Evolutionary conservation across 768 basidiomycete species (phyloP).

Genomic region (Tylopilus rubrobrunneus): DNA sequence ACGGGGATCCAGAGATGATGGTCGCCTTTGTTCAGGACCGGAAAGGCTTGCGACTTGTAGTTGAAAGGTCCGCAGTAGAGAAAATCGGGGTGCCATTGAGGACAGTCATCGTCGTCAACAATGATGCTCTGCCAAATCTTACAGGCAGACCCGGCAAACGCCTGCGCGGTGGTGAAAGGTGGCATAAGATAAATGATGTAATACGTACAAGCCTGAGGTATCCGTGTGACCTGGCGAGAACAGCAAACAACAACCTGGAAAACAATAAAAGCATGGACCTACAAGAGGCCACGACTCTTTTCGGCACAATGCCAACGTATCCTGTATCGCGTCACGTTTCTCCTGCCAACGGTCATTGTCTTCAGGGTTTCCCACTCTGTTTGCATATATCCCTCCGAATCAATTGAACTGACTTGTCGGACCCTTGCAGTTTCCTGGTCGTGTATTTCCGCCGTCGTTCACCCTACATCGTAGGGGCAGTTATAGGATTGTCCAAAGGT

Average conservation of each 20-base stretch:
- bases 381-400: background rate
- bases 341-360: background rate
- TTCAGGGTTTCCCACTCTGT: background rate
- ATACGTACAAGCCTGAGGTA: no score
- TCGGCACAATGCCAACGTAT: background rate
- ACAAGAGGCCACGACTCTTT: conserved; percentile 4
- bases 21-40: background rate
- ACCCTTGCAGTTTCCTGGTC: background rate
- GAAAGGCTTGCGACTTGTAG: background rate
- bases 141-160: no score
- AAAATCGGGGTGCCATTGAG: background rate
- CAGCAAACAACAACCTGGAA: background rate
- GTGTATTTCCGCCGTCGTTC: background rate
- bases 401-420: no score
- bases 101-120: background rate
- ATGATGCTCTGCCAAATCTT: background rate
- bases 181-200: no score
- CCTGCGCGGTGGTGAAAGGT: no score
- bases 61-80: background rate
- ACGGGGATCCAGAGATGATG: background rate
- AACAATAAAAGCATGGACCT: background rate
- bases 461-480: no score
- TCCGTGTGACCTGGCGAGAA: background rate
- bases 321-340: no score
- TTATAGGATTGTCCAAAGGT: no score